phyloP scores from a whole-genome alignment of 495 filamentous ascomycete species.

The Podospora comata region DNA sequence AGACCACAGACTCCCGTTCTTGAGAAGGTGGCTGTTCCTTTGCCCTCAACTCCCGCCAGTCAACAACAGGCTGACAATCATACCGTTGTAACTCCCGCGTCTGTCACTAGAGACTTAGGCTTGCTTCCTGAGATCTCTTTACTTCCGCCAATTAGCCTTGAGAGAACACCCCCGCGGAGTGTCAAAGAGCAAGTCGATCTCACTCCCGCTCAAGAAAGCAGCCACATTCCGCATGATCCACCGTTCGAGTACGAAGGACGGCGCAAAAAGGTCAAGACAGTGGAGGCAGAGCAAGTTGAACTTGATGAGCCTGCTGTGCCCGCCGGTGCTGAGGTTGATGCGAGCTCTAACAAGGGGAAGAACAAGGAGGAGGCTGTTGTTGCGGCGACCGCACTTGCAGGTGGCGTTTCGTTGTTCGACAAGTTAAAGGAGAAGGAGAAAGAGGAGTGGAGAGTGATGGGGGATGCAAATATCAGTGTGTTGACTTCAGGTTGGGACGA shows the following conservation, averaged over 20 bases:
- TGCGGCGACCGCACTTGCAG: background rate
- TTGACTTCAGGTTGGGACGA: background rate
- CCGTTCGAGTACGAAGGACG: slow-evolving; percentile 37
- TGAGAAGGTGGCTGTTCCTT: slow-evolving; percentile 4
- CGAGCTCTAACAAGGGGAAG: background rate
- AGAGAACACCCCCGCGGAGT: slow-evolving; percentile 6
- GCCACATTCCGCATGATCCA: slow-evolving; percentile 39
- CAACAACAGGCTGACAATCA: background rate
- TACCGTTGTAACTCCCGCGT: background rate
- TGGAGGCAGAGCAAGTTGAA: slow-evolving; percentile 20
- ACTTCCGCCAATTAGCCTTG: slow-evolving; percentile 25
- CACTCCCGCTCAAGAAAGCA: slow-evolving; percentile 36
- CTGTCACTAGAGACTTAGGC: slow-evolving; percentile 22
- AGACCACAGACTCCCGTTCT: slow-evolving; percentile 5
- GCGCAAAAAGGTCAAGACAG: slow-evolving; percentile 38
- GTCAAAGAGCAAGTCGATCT: slow-evolving; percentile 26
- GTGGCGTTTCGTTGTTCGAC: background rate
- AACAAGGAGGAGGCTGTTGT: slow-evolving; percentile 1
- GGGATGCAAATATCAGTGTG: background rate
- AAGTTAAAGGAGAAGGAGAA: background rate
- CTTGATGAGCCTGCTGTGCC: slow-evolving; percentile 15
- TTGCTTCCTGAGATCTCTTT: slow-evolving; percentile 24
- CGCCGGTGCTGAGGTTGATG: slow-evolving; percentile 1
- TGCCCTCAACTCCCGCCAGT: background rate
- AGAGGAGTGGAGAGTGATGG: slow-evolving; percentile 1